Evolutionary conservation across 2,329 filamentous ascomycete genomes (phyloP).

Genomic region (Fusarium keratoplasticum): DNA sequence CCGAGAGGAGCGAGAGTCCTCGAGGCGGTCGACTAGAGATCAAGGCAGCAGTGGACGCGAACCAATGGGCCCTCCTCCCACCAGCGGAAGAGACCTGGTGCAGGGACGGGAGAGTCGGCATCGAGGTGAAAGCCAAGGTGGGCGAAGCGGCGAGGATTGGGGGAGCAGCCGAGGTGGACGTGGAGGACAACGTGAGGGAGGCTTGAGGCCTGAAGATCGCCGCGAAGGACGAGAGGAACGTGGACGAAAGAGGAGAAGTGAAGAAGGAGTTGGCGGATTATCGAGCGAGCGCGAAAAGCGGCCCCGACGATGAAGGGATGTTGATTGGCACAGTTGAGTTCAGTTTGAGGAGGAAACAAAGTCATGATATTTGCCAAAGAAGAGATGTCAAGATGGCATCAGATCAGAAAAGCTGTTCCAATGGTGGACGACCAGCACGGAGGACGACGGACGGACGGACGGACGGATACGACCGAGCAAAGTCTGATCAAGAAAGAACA

Average conservation of each 20-base stretch:
- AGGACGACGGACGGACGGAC: slow-evolving; percentile 25
- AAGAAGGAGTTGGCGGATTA: slow-evolving; percentile 57
- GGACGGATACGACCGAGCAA: slow-evolving; percentile 24
- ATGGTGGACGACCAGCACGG: slow-evolving; percentile 20
- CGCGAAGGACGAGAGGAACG: slow-evolving; percentile 52
- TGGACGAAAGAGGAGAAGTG: slow-evolving; percentile 57
- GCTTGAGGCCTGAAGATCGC: slow-evolving; percentile 48
- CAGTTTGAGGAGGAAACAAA: slow-evolving; percentile 34
- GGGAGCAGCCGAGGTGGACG: slow-evolving; percentile 50
- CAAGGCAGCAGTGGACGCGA: slow-evolving; percentile 44
- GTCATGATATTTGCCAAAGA: neutral
- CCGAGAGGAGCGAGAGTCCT: slow-evolving; percentile 51
- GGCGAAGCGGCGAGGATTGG: slow-evolving; percentile 50
- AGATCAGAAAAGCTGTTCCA: slow-evolving; percentile 14
- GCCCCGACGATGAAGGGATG: slow-evolving; percentile 57
- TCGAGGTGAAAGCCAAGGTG: slow-evolving; percentile 42
- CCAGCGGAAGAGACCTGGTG: slow-evolving; percentile 46
- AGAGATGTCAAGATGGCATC: slow-evolving; percentile 4
- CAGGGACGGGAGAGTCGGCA: slow-evolving; percentile 50
- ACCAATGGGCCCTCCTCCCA: slow-evolving; percentile 45
- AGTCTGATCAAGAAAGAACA: slow-evolving; percentile 13
- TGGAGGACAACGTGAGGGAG: slow-evolving; percentile 48
- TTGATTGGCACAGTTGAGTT: slow-evolving; percentile 15
- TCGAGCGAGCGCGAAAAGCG: slow-evolving; percentile 65
- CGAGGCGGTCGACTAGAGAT: slow-evolving; percentile 45